These are phyloP conservation scores for Candida awuae DNA, from an alignment of 805 yeast species.

Conservation along the genomic window DNA sequence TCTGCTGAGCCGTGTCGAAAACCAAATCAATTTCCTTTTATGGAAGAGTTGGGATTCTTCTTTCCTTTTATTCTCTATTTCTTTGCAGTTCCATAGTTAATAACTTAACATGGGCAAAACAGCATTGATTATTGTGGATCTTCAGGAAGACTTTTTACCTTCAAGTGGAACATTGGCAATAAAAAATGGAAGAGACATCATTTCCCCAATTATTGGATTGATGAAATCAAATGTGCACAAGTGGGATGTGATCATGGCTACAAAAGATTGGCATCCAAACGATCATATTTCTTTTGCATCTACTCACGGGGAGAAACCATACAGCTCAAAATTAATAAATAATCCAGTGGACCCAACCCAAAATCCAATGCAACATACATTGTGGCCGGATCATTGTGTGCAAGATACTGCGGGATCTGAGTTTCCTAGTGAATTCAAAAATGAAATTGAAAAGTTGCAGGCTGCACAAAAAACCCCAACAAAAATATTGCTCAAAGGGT, in stretches of 20 bases:
- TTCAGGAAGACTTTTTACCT: constrained; percentile 83
- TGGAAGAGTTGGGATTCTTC: too few species aligned
- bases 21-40: not conserved
- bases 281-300: constrained; percentile 80
- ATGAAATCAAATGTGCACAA: constrained; percentile 31
- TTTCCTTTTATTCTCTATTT: not conserved
- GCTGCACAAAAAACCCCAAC: constrained; percentile 31
- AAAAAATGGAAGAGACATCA: constrained; percentile 48
- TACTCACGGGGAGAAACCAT: constrained; percentile 48
- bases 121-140: constrained; percentile 70
- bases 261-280: constrained; percentile 85
- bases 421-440: constrained; percentile 44
- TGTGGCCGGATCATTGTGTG: constrained; percentile 93
- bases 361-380: constrained; percentile 33
- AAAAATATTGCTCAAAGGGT: constrained; percentile 59
- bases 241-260: constrained; percentile 63
- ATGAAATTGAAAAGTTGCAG: constrained; percentile 21
- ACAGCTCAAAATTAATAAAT: constrained; percentile 36
- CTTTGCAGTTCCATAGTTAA: not conserved
- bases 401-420: constrained; percentile 62
- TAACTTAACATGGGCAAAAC: constrained; percentile 16
- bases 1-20: not conserved
- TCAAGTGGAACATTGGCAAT: constrained; percentile 75
- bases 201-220: constrained; percentile 44
- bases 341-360: constrained; percentile 39